These are phyloP conservation scores for Pinus taeda DNA, from an alignment of 75 land plant genomes.

Conservation along the genomic window DNA sequence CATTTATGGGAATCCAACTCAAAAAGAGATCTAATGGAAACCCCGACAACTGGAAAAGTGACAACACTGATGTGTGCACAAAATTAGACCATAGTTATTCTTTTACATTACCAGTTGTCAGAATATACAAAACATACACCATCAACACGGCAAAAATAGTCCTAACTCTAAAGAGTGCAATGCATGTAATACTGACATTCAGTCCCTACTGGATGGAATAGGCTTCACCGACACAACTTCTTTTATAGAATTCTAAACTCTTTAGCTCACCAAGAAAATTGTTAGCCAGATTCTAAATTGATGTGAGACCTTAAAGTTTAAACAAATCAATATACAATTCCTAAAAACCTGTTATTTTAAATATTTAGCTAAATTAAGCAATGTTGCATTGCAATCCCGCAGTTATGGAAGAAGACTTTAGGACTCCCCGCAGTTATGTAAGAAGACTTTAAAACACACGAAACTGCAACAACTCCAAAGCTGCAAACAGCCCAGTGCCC, in stretches of 20 bases:
- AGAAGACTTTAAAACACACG: no score
- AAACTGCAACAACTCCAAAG: no score
- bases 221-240: neutral
- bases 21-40: neutral
- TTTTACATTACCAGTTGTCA: neutral
- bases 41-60: neutral
- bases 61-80: neutral
- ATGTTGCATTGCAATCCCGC: neutral
- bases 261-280: neutral
- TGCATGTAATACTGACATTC: neutral
- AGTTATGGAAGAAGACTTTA: no score
- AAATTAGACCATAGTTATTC: neutral
- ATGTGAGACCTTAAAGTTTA: neutral
- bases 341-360: neutral
- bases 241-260: neutral
- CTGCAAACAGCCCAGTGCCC: no score
- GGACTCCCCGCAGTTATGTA: no score
- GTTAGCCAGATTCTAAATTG: neutral
- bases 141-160: neutral
- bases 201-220: neutral
- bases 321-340: neutral
- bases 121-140: neutral
- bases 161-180: neutral
- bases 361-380: neutral
- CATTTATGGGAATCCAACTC: neutral